Percentiles rank a stretch among this genome's conserved stretches.
phyloP scores from a whole-genome alignment of 2,329 filamentous ascomycete species.

The Sporothrix humicola region DNA sequence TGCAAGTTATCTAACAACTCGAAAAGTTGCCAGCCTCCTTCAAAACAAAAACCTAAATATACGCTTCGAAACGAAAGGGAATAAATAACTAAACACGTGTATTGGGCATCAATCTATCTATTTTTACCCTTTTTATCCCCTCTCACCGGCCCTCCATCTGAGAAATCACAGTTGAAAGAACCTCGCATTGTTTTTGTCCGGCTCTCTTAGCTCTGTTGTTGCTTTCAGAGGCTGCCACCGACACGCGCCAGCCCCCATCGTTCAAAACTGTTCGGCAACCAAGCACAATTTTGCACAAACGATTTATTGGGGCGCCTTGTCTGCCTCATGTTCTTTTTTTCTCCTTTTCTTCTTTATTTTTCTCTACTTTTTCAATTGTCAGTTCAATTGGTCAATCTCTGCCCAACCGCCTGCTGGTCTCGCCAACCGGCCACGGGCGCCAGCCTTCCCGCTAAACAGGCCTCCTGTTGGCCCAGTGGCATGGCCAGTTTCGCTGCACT shows the following conservation, averaged over 20 bases:
- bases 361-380: not conserved
- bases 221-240: not conserved
- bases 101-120: slow-evolving; percentile 3
- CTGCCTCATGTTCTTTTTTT: not conserved
- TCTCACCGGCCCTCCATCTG: too few species aligned
- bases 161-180: too few species aligned
- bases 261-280: not conserved
- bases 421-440: not conserved
- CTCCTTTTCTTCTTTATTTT: not conserved
- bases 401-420: slow-evolving; percentile 10
- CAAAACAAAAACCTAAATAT: not conserved
- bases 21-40: not conserved
- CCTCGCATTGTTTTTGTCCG: slow-evolving; percentile 17
- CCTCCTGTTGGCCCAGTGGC: slow-evolving; percentile 9
- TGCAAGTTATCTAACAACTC: not conserved
- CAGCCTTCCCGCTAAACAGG: slow-evolving; percentile 22
- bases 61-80: not conserved
- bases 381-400: slow-evolving; percentile 6
- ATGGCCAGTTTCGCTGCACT: not conserved
- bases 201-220: not conserved
- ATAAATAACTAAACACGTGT: not conserved
- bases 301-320: too few species aligned
- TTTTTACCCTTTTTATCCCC: not conserved
- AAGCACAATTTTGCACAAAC: not conserved
- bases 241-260: not conserved